A percentile compares a stretch with the other conserved stretches of the same genome.
phyloP scores from a whole-genome alignment of 139 green algal genomes.

The Chlamydomonas sp. region DNA sequence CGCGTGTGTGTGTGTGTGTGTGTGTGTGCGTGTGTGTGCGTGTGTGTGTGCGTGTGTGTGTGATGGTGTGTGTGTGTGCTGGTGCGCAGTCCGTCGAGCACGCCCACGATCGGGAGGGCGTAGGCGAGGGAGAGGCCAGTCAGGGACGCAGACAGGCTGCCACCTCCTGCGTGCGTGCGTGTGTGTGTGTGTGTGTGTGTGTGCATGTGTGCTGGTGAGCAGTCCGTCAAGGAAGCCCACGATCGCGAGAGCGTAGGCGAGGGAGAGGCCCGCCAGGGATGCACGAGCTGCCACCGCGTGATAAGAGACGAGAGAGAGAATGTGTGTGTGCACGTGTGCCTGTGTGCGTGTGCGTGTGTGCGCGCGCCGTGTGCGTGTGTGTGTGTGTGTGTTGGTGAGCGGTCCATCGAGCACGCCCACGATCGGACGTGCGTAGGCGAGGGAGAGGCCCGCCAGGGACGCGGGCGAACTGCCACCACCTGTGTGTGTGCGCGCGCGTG shows the following conservation, averaged over 20 bases:
- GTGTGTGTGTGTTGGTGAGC: constrained; percentile 54
- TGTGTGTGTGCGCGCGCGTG: too few relatives aligned
- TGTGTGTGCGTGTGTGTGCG: too few relatives aligned
- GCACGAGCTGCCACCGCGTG: too few relatives aligned
- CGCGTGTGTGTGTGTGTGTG: constrained; percentile 38
- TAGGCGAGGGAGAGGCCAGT: constrained; percentile 70
- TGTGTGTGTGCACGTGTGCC: constrained; percentile 25
- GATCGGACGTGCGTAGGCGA: constrained; percentile 60
- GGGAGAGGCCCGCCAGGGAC: constrained; percentile 54
- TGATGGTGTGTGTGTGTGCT: too few relatives aligned
- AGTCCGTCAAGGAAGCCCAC: constrained; percentile 68
- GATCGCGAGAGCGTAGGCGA: constrained; percentile 75
- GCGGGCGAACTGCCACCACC: constrained; percentile 12
- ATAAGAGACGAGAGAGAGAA: too few relatives aligned
- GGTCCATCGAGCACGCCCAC: constrained; percentile 68
- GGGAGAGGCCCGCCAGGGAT: constrained; percentile 55
- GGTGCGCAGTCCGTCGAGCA: constrained; percentile 68
- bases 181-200: too few relatives aligned
- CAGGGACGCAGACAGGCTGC: constrained; percentile 35
- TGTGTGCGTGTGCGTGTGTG: too few relatives aligned
- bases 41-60: too few relatives aligned
- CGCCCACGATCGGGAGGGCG: constrained; percentile 64
- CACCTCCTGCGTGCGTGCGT: neutral
- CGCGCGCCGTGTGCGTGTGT: too few relatives aligned
- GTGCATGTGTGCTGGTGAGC: constrained; percentile 54